phyloP scores from a whole-genome alignment of 192 early-diverging fungal genomes.

The Globomyces pollinis-pini region DNA sequence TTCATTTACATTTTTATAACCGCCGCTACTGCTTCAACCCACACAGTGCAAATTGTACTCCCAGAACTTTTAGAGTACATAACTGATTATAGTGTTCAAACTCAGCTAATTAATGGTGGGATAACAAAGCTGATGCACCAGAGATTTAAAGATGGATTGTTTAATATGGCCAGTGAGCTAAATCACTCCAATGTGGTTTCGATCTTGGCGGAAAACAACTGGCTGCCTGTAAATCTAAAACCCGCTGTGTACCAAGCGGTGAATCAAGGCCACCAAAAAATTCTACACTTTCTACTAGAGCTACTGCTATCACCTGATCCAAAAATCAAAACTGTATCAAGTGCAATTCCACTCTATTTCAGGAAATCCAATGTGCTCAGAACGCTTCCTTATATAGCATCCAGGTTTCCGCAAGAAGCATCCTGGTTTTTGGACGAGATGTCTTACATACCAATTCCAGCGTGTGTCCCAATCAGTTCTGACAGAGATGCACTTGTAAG shows the following conservation, averaged over 20 bases:
- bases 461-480: slow-evolving; percentile 22
- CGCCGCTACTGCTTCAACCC: background rate
- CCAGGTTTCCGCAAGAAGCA: slow-evolving; percentile 30
- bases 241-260: slow-evolving; percentile 17
- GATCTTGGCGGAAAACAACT: slow-evolving; percentile 24
- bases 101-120: background rate
- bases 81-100: background rate
- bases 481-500: slow-evolving; percentile 27
- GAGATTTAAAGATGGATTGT: slow-evolving; percentile 19
- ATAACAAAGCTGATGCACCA: slow-evolving; percentile 17
- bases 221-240: slow-evolving; percentile 23
- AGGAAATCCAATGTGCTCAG: slow-evolving; percentile 24
- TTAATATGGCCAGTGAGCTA: slow-evolving; percentile 22
- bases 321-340: slow-evolving; percentile 19
- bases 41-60: background rate
- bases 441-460: slow-evolving; percentile 30
- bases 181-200: slow-evolving; percentile 29
- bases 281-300: slow-evolving; percentile 30
- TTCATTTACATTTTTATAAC: slow-evolving; percentile 1
- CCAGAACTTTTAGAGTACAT: background rate
- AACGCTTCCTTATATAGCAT: slow-evolving; percentile 23
- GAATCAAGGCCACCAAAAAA: slow-evolving; percentile 30
- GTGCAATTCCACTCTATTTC: slow-evolving; percentile 22
- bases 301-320: slow-evolving; percentile 27
- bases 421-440: slow-evolving; percentile 34